These are phyloP conservation scores for Nigrograna mackinnonii DNA, from an alignment of 2,329 filamentous ascomycete genomes.

Conservation along the genomic window DNA sequence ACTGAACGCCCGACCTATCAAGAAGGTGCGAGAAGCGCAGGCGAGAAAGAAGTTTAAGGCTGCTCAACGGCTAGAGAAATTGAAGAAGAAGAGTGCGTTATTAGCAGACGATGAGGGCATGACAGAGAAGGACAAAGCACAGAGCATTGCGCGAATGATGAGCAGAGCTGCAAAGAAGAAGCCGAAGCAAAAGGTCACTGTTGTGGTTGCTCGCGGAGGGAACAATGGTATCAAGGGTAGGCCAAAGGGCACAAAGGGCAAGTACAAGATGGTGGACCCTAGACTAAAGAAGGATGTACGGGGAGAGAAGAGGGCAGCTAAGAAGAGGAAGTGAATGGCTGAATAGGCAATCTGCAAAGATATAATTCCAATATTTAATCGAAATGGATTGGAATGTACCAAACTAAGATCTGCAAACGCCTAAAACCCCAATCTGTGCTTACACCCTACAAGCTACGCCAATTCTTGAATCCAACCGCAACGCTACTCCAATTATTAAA, in stretches of 20 bases:
- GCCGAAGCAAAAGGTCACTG: slow-evolving; percentile 77
- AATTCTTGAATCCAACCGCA: too few relatives aligned
- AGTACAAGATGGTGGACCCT: slow-evolving; percentile 96
- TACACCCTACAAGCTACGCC: too few relatives aligned
- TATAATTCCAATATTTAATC: too few relatives aligned
- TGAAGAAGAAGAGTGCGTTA: slow-evolving; percentile 95
- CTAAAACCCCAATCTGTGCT: too few relatives aligned
- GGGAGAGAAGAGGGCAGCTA: slow-evolving; percentile 78
- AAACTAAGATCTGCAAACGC: too few relatives aligned
- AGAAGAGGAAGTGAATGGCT: slow-evolving; percentile 73
- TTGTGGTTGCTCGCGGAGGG: slow-evolving; percentile 83
- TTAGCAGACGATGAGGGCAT: slow-evolving; percentile 87
- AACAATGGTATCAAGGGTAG: slow-evolving; percentile 86
- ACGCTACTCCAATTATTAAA: too few relatives aligned
- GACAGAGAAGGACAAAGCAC: slow-evolving; percentile 95
- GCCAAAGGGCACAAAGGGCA: slow-evolving; percentile 89
- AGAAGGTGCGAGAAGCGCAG: slow-evolving; percentile 97
- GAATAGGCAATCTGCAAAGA: slow-evolving; percentile 1
- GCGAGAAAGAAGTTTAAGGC: slow-evolving; percentile 97
- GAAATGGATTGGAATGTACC: too few relatives aligned
- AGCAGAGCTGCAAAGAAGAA: slow-evolving; percentile 83
- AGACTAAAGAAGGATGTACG: slow-evolving; percentile 96
- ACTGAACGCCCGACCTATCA: slow-evolving; percentile 94
- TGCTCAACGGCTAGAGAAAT: slow-evolving; percentile 86
- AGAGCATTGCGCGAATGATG: slow-evolving; percentile 80